These are phyloP conservation scores for Pestalotiopsis sp. DNA, from an alignment of 2,329 filamentous ascomycete genomes.

Conservation along the genomic window DNA sequence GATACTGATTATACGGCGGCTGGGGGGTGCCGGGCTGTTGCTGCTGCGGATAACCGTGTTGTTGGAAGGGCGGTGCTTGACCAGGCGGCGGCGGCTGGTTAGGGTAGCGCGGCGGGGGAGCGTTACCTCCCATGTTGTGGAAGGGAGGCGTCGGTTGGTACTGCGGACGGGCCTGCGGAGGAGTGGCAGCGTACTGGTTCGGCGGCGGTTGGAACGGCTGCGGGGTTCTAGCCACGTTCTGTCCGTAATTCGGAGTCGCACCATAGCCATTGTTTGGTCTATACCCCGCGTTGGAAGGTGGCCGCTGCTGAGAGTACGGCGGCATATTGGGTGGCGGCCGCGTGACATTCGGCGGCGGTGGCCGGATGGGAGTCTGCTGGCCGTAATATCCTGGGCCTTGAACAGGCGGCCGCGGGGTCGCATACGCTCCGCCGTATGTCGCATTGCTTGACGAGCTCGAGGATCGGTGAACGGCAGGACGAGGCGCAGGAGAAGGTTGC, in stretches of 20 bases:
- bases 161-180: slow-evolving; percentile 45
- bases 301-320: slow-evolving; percentile 33
- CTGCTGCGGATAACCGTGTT: slow-evolving; percentile 29
- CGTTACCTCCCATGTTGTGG: slow-evolving; percentile 42
- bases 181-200: slow-evolving; percentile 46
- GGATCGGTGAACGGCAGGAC: slow-evolving; percentile 38
- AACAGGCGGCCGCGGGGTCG: slow-evolving; percentile 47
- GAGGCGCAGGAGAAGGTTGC: slow-evolving; percentile 40
- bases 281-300: slow-evolving; percentile 47
- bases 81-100: slow-evolving; percentile 25
- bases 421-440: slow-evolving; percentile 50
- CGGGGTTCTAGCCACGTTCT: slow-evolving; percentile 54
- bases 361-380: slow-evolving; percentile 40
- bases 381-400: slow-evolving; percentile 46
- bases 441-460: slow-evolving; percentile 43
- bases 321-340: slow-evolving; percentile 43
- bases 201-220: slow-evolving; percentile 53
- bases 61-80: slow-evolving; percentile 24
- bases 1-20: slow-evolving; percentile 28
- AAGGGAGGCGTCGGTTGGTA: slow-evolving; percentile 41
- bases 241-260: slow-evolving; percentile 41
- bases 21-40: slow-evolving; percentile 30
- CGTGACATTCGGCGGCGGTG: slow-evolving; percentile 38
- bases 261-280: slow-evolving; percentile 51
- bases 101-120: slow-evolving; percentile 35